A percentile compares a stretch with the other conserved stretches of the same genome.
These are phyloP conservation scores for Camelina laxa DNA, from an alignment of 345 rosid species.

Conservation along the genomic window DNA sequence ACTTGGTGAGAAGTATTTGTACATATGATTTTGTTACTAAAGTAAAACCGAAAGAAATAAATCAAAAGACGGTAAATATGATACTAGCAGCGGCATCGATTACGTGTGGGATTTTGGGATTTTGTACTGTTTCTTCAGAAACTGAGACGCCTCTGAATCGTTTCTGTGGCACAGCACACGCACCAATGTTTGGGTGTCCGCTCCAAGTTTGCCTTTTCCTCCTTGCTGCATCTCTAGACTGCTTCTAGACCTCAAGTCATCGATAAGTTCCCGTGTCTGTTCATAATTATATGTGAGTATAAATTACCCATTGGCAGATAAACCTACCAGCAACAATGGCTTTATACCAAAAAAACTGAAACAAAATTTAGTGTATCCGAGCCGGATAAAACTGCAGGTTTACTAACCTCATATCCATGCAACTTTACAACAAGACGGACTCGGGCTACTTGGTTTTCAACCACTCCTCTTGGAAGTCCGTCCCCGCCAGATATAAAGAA, in stretches of 20 bases:
- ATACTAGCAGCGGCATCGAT: neutral
- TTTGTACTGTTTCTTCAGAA: constrained; percentile 91
- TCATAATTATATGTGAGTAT: neutral
- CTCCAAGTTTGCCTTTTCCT: constrained; percentile 73
- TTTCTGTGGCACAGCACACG: constrained; percentile 88
- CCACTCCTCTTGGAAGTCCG: constrained; percentile 96
- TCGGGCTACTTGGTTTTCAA: constrained; percentile 91
- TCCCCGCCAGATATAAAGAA: constrained; percentile 97
- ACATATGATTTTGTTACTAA: constrained; percentile 20
- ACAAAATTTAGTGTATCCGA: neutral
- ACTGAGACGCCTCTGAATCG: constrained; percentile 88
- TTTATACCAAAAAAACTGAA: neutral
- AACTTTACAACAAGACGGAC: constrained; percentile 79
- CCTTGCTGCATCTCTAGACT: constrained; percentile 62
- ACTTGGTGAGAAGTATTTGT: constrained; percentile 32
- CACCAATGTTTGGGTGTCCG: constrained; percentile 72
- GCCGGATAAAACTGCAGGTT: neutral
- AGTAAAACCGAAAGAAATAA: constrained; percentile 4
- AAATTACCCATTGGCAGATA: neutral
- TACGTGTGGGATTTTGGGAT: constrained; percentile 70
- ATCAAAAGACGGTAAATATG: constrained; percentile 1
- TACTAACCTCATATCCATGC: constrained; percentile 82
- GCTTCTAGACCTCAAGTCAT: constrained; percentile 74
- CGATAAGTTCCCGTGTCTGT: constrained; percentile 87
- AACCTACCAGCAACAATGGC: neutral